These are phyloP conservation scores for Haematococcus lacustris DNA, from an alignment of 139 green algal species.

Conservation along the genomic window DNA sequence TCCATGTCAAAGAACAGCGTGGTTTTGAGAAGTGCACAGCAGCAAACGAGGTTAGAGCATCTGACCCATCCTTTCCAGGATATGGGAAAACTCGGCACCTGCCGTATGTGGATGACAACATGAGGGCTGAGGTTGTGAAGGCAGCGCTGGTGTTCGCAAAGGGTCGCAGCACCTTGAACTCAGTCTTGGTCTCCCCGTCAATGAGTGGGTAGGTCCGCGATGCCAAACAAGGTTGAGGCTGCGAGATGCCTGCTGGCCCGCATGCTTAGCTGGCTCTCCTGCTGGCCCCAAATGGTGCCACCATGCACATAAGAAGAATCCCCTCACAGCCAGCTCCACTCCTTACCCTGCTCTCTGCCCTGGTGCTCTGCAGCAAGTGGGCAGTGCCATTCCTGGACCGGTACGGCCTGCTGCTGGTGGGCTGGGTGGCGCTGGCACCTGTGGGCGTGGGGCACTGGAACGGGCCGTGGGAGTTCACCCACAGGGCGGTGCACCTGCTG, in stretches of 20 bases:
- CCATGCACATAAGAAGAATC: no score
- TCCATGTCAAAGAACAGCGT: no score
- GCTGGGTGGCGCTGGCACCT: slow-evolving; percentile 27
- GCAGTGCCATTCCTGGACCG: slow-evolving; percentile 36
- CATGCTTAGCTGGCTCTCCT: background rate
- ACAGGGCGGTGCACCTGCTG: background rate
- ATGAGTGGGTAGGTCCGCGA: slow-evolving; percentile 30
- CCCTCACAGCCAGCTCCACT: no score
- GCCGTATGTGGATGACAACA: slow-evolving; percentile 37
- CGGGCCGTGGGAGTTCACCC: slow-evolving; percentile 15
- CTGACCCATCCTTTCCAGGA: slow-evolving; percentile 11
- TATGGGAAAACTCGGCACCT: slow-evolving; percentile 14
- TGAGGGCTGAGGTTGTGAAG: slow-evolving; percentile 28
- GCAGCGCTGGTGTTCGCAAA: slow-evolving; percentile 13
- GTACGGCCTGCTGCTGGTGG: slow-evolving; percentile 22
- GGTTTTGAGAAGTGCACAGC: no score
- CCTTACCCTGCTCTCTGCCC: no score
- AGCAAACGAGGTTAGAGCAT: no score
- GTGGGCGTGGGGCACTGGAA: slow-evolving; percentile 26
- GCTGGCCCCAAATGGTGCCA: no score
- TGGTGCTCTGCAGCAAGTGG: slow-evolving; percentile 20
- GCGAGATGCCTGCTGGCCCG: background rate
- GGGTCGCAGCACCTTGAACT: slow-evolving; percentile 6
- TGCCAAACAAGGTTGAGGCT: background rate
- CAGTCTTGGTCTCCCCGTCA: slow-evolving; percentile 25